These are phyloP conservation scores for Boletus rubroflammeus DNA, from an alignment of 768 basidiomycete genomes.

Conservation along the genomic window DNA sequence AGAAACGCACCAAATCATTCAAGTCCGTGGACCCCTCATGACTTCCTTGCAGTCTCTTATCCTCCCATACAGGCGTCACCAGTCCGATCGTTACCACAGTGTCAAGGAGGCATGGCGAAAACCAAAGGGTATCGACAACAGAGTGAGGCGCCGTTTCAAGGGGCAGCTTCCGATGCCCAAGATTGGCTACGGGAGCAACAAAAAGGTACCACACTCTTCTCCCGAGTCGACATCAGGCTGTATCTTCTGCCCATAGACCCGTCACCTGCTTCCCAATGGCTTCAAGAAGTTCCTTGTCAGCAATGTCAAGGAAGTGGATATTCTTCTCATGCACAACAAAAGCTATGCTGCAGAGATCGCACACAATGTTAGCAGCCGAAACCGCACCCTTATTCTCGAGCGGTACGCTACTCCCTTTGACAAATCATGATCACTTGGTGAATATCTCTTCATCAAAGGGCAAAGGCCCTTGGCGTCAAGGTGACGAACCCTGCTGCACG, in stretches of 20 bases:
- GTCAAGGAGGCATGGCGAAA: slow-evolving; percentile 99
- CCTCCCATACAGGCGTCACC: slow-evolving; percentile 74
- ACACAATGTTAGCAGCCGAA: slow-evolving; percentile 92
- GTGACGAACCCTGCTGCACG: slow-evolving; percentile 91
- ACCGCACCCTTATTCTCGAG: slow-evolving; percentile 88
- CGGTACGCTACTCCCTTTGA: slow-evolving; percentile 45
- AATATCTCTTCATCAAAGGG: slow-evolving; percentile 42
- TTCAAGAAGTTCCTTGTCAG: slow-evolving; percentile 93
- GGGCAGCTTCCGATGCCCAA: slow-evolving; percentile 96
- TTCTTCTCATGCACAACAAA: slow-evolving; percentile 98
- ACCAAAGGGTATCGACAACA: slow-evolving; percentile 99
- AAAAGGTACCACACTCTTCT: slow-evolving; percentile 58
- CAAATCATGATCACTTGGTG: background rate
- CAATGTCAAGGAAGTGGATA: slow-evolving; percentile 91
- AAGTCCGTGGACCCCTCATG: slow-evolving; percentile 58
- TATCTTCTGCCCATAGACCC: slow-evolving; percentile 51
- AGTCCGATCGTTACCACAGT: slow-evolving; percentile 94
- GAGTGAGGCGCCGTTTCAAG: slow-evolving; percentile 92
- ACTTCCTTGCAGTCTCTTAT: slow-evolving; percentile 12
- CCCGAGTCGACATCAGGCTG: background rate
- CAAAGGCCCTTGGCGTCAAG: slow-evolving; percentile 84
- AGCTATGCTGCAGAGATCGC: slow-evolving; percentile 95
- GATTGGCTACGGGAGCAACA: slow-evolving; percentile 76
- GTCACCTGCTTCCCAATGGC: slow-evolving; percentile 93
- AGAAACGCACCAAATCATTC: slow-evolving; percentile 97